A percentile compares a stretch with the other conserved stretches of the same genome.
Conservation (phyloP, 148 eudicot genomes). For the Polygonum aviculare region DNA sequence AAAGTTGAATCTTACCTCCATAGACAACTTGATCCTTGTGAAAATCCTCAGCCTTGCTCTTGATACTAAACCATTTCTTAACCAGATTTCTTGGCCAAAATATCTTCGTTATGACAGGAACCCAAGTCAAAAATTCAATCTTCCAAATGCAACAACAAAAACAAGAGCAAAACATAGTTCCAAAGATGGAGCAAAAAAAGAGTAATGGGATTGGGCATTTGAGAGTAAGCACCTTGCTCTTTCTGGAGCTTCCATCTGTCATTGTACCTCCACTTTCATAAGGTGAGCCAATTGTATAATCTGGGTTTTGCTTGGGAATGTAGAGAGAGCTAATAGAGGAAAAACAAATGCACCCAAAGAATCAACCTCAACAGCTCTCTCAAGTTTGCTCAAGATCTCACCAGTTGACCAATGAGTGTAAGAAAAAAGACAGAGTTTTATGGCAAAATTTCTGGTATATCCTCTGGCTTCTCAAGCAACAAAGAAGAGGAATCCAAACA, state of each 20-base stretch:
- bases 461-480: neutral
- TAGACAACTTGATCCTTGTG: conserved; percentile 4
- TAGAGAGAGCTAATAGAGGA: neutral
- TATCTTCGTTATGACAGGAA: conserved; percentile 28
- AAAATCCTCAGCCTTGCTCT: conserved; percentile 22
- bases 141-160: neutral
- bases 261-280: conserved; percentile 5
- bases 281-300: neutral
- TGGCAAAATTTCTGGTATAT: neutral
- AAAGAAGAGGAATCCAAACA: conserved; percentile 5
- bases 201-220: neutral
- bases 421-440: neutral
- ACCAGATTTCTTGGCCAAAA: conserved; percentile 51
- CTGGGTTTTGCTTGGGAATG: neutral
- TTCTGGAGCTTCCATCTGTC: conserved; percentile 5
- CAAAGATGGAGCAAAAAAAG: neutral
- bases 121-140: conserved; percentile 3
- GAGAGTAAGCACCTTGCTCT: neutral
- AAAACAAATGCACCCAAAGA: neutral
- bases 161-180: neutral
- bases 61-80: conserved; percentile 61
- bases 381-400: neutral
- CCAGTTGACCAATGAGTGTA: neutral
- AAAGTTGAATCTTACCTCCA: conserved; percentile 34
- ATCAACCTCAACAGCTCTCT: neutral